A percentile compares a stretch with the other conserved stretches of the same genome.
Conservation (phyloP, 2,329 filamentous ascomycete genomes). For the Pyrenophora seminiperda region DNA sequence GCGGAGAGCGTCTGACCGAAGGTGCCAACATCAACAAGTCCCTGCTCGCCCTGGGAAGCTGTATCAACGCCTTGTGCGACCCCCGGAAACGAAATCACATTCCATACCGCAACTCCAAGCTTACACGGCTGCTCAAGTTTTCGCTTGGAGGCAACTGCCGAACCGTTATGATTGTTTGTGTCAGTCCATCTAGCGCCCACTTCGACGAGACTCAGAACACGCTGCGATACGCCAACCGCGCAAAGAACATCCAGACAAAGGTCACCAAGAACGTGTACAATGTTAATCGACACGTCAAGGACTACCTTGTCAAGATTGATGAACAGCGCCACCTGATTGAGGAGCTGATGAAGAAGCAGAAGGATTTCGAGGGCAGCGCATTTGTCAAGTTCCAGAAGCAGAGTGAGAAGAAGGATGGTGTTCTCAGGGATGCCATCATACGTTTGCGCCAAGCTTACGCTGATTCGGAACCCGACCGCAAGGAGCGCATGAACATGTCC, state of each 20-base stretch:
- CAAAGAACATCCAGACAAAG: constrained; percentile 99
- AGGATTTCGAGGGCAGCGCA: constrained; percentile 79
- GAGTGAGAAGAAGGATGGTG: constrained; percentile 77
- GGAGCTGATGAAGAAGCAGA: constrained; percentile 90
- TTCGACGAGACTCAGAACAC: constrained; percentile 99
- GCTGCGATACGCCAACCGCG: constrained; percentile 92
- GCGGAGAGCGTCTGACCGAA: constrained; percentile 86
- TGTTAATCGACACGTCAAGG: constrained; percentile 98
- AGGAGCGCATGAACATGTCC: constrained; percentile 78
- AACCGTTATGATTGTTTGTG: constrained; percentile 99
- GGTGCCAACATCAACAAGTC: constrained; percentile 99
- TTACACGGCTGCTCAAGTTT: constrained; percentile 94
- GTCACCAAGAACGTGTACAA: constrained; percentile 99
- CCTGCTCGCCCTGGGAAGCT: constrained; percentile 88
- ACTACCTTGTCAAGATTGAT: constrained; percentile 98
- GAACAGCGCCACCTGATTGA: constrained; percentile 98
- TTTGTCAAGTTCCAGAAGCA: constrained; percentile 92
- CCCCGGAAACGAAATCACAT: constrained; percentile 89
- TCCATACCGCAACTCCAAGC: constrained; percentile 96
- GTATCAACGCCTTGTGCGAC: constrained; percentile 98
- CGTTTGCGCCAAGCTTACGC: constrained; percentile 85
- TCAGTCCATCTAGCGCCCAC: constrained; percentile 93
- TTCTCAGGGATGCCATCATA: constrained; percentile 76
- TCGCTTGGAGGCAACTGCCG: constrained; percentile 97
- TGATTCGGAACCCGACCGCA: constrained; percentile 74